Conservation (phyloP, 345 rosid genomes). For the Bruguiera sexangula region DNA sequence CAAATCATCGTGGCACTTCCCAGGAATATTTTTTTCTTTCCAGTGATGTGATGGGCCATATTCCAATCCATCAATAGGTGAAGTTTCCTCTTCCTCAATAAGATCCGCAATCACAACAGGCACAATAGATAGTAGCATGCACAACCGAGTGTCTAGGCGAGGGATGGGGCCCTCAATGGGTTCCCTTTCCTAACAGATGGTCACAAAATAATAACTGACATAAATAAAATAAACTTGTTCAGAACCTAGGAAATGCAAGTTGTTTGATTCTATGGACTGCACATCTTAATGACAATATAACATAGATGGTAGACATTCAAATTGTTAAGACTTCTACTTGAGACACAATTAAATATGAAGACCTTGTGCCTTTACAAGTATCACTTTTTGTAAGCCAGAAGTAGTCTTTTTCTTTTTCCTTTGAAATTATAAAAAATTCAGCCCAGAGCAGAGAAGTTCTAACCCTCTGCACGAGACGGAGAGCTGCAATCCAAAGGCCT, state of each 20-base stretch:
- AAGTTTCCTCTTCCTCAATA: constrained; percentile 89
- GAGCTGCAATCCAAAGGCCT: constrained; percentile 91
- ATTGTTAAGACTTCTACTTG: neutral
- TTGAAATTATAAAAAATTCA: neutral
- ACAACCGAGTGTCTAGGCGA: constrained; percentile 78
- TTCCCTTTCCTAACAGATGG: constrained; percentile 68
- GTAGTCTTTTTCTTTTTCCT: neutral
- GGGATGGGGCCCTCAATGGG: constrained; percentile 89
- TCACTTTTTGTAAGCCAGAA: too few relatives aligned
- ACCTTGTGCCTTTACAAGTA: neutral
- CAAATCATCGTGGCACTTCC: constrained; percentile 63
- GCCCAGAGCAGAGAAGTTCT: neutral
- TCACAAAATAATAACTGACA: neutral
- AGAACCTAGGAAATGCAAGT: constrained; percentile 3
- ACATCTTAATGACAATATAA: neutral
- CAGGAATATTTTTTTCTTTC: constrained; percentile 51
- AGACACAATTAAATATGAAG: neutral
- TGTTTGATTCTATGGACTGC: neutral
- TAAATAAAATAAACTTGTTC: neutral
- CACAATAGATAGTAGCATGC: constrained; percentile 74
- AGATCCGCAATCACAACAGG: constrained; percentile 70
- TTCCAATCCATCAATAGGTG: constrained; percentile 50
- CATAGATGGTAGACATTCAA: neutral
- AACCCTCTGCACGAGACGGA: constrained; percentile 95
- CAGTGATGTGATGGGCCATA: constrained; percentile 41